Evolutionary conservation across 345 rosid genomes (phyloP).

Genomic region (Hirschfeldia incana): DNA sequence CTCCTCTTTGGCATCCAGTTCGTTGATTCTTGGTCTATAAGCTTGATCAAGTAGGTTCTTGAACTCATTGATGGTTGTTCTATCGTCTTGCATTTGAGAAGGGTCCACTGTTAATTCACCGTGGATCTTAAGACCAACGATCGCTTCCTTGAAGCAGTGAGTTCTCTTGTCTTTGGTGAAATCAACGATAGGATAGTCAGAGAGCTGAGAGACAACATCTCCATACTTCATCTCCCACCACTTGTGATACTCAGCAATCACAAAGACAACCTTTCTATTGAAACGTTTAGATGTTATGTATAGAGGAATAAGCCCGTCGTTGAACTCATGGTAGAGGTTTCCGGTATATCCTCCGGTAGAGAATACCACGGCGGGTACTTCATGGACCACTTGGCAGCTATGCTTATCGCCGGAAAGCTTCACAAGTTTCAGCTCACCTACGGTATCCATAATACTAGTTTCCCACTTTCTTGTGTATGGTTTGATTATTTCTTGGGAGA

Average conservation of each 20-base stretch:
- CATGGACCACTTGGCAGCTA: slow-evolving; percentile 60
- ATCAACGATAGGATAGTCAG: slow-evolving; percentile 61
- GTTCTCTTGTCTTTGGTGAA: slow-evolving; percentile 62
- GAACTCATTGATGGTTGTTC: slow-evolving; percentile 52
- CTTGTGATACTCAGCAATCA: slow-evolving; percentile 66
- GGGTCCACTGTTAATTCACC: slow-evolving; percentile 69
- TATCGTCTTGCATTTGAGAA: slow-evolving; percentile 45
- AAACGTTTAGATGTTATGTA: slow-evolving; percentile 75
- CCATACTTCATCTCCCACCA: slow-evolving; percentile 87
- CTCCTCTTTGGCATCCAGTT: slow-evolving; percentile 45
- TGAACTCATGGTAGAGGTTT: slow-evolving; percentile 81
- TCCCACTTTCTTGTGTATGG: slow-evolving; percentile 96
- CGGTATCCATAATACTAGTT: slow-evolving; percentile 63
- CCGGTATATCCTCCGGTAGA: slow-evolving; percentile 89
- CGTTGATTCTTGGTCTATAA: slow-evolving; percentile 53
- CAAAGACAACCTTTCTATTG: slow-evolving; percentile 72
- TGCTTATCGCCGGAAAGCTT: slow-evolving; percentile 20
- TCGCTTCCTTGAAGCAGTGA: slow-evolving; percentile 83
- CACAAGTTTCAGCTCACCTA: slow-evolving; percentile 58
- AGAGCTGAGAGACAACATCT: slow-evolving; percentile 58
- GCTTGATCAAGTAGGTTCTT: slow-evolving; percentile 59
- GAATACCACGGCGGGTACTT: slow-evolving; percentile 72
- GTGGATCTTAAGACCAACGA: slow-evolving; percentile 72
- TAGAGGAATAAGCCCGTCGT: slow-evolving; percentile 79
- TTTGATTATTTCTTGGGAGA: slow-evolving; percentile 49